Percentiles rank a stretch among this genome's conserved stretches.
These are phyloP conservation scores for Phytophthora cactorum DNA, from an alignment of 352 stramenopile genomes.

Conservation along the genomic window DNA sequence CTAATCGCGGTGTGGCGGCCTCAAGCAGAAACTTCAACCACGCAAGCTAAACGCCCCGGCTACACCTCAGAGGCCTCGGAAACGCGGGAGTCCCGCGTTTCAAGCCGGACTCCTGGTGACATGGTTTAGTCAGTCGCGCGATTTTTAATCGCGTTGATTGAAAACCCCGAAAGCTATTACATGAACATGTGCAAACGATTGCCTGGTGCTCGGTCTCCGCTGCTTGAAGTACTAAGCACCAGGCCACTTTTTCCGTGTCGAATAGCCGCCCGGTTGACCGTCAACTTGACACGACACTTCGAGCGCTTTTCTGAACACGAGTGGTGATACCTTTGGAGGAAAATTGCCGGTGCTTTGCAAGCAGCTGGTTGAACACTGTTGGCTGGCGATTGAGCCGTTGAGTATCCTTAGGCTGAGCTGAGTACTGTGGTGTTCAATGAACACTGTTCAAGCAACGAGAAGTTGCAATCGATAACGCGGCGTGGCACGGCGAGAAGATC, in stretches of 20 bases:
- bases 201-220: too few species aligned
- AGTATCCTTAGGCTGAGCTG: background rate
- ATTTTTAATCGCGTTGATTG: constrained; percentile 22
- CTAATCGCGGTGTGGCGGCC: background rate
- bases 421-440: too few species aligned
- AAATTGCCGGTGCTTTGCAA: constrained; percentile 14
- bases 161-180: background rate
- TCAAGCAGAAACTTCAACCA: constrained; percentile 30
- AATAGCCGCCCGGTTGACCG: too few species aligned
- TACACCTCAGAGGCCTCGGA: constrained; percentile 11
- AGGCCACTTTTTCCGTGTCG: background rate
- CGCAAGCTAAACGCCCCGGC: constrained; percentile 19
- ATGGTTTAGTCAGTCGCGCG: constrained; percentile 8
- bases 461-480: too few species aligned
- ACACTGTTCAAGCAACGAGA: too few species aligned
- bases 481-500: too few species aligned
- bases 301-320: background rate
- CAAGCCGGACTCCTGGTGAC: constrained; percentile 5
- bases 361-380: constrained; percentile 18
- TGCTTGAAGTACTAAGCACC: background rate
- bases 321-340: background rate
- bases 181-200: too few species aligned
- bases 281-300: background rate
- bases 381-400: background rate
- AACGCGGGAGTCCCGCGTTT: background rate